Evolutionary conservation across 306 rosid genomes (phyloP), one percentile per base, ranked within the genome.

Genomic region (Casuarina equisetifolia): DNA sequence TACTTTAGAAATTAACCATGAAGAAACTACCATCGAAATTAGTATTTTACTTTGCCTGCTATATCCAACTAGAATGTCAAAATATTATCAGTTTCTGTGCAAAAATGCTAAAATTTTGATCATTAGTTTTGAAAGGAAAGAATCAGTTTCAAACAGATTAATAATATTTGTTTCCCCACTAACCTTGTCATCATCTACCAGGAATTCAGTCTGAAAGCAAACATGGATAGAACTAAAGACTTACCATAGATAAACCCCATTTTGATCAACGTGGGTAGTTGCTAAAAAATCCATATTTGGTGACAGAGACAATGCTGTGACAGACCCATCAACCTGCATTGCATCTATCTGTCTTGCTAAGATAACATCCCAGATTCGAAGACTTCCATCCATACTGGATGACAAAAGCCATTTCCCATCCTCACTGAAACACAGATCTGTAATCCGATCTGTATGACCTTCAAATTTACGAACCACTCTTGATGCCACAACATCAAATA

Each of bases 321-420:
- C 84, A 80, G 98, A 73, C 70, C 89, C 89, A 69, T 92, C 92
- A 62, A 92, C 97, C 12, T 89, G 91, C 77, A 92, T 77, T 2
- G 93, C 97, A 80, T 91, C 97, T 74, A 92, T 92, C 82, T 89
- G 97, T 82, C 97, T 86, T 57, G 96, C 97, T 81, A 92, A 83
- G 57, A 95, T 86, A 25, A 95, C 93, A 85, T 95, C 97, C 97
- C 97, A 95, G 76, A 92, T 89, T 88, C 93, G 79, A 82, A 95
- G 97, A 80, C 90, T 89, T 87, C 97, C 93, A 86, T 95, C 98
- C 98, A 95, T 90, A 78, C 98, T 89, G 20, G 97, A 90, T 16
- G 98, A 92, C 78, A 92, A 71, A 82, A 95, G 91, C 98, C 97
- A 95, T 85, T 95, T 95, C 49, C 98, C 93, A 83, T 94, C 98